Base-by-base conservation (phyloP, 768 basidiomycete species). In the Kwoniella sp. region DNA sequence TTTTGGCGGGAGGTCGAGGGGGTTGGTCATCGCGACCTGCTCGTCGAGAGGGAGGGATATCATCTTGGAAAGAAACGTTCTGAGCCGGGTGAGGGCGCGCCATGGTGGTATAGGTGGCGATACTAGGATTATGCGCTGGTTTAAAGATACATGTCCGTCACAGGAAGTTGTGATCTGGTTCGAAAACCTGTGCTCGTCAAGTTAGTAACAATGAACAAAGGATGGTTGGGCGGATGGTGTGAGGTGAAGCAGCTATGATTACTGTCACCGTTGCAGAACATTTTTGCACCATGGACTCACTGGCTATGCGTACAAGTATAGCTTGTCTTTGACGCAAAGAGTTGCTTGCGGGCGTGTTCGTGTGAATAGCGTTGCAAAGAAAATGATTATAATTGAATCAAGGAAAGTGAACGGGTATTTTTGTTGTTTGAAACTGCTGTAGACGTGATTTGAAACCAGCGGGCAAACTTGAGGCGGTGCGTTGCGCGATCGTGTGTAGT, bases 61-160 rank as follows among this genome's bases (percentile, higher is more conserved):
- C 65, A 26, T 72, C 68, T 30, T 63, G 54, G 58, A 77, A 77
- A 12, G 75, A 77, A 49, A 77, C 73, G 54, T 74, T 74, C 17
- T 68, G 63, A 15, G 49, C 26, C 8, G 69, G 67, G 30, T 59
- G 46, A 9, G 75, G 75, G 13, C 75, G 68, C 19, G 75, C 68
- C 75, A 77, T 77, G 33, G 19, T 68, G 63, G 15, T 29, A 17
- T 29, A 24, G 7, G 19, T 57, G 10, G 13, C 44, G 36, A 19
- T 6, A 30, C 17, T 9, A 44, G 40, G 40, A 15, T 44, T 9
- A 29, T 15, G 19, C 12, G 2, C 15, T 51, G 47, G 26, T 48
- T 44, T 37, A 60, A n/a, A 53, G n/a, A 22, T n/a, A 24, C 50
- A 52, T 54, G n/a, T 52, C 59, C 50, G 52, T 53, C 27, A 25